Percentiles rank a stretch among this genome's conserved stretches.
phyloP scores from a whole-genome alignment of 1,139 yeast genomes.

The Wickerhamiella pararugosa region DNA sequence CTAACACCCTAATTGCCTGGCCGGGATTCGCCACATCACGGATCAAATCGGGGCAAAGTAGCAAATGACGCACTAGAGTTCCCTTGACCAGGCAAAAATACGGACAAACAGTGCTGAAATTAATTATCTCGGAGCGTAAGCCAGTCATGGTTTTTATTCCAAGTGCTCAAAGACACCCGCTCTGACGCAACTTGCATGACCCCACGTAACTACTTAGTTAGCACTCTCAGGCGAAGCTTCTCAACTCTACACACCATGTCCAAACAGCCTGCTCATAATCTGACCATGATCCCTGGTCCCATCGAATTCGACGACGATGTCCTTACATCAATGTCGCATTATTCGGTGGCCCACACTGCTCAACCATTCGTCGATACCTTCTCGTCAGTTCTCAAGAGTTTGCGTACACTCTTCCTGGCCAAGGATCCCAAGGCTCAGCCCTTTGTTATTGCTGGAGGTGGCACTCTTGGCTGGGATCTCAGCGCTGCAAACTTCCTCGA shows the following conservation, averaged over 20 bases:
- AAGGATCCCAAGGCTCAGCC: slow-evolving; percentile 54
- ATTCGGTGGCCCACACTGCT: slow-evolving; percentile 82
- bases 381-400: slow-evolving; percentile 48
- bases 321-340: slow-evolving; percentile 67
- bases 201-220: too few relatives aligned
- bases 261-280: slow-evolving; percentile 26
- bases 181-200: too few relatives aligned
- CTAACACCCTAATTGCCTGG: too few relatives aligned
- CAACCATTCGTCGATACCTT: slow-evolving; percentile 70
- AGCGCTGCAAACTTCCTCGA: slow-evolving; percentile 62
- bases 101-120: too few relatives aligned
- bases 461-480: slow-evolving; percentile 92
- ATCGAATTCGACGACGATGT: slow-evolving; percentile 78
- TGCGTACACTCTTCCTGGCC: slow-evolving; percentile 64
- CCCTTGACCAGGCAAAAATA: too few relatives aligned
- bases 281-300: slow-evolving; percentile 85
- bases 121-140: too few relatives aligned
- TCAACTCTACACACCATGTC: background rate
- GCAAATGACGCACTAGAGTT: too few relatives aligned
- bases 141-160: too few relatives aligned
- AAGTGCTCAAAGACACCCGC: too few relatives aligned
- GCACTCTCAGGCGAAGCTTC: too few relatives aligned
- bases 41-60: too few relatives aligned
- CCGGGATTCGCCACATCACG: too few relatives aligned
- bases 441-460: slow-evolving; percentile 74